Conservation (phyloP, 352 stramenopile genomes). For the Proteromonas lacertae region DNA sequence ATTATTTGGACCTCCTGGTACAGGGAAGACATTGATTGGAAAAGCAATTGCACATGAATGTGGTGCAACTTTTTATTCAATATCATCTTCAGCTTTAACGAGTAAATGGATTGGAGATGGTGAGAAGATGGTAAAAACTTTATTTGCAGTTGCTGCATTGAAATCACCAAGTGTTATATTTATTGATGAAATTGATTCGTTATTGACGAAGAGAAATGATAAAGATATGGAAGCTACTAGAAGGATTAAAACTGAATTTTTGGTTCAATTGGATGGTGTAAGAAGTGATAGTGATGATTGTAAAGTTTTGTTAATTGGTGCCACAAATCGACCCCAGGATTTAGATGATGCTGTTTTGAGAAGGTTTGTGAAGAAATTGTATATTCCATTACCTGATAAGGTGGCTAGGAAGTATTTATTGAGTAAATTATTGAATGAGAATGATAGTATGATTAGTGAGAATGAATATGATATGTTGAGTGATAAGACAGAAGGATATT, state of each 20-base stretch:
- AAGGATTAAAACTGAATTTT: slow-evolving; percentile 90
- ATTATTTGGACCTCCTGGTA: too few relatives aligned
- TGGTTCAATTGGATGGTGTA: slow-evolving; percentile 78
- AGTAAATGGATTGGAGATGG: slow-evolving; percentile 99
- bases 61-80: slow-evolving; percentile 90
- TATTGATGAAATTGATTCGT: slow-evolving; percentile 95
- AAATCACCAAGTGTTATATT: slow-evolving; percentile 76
- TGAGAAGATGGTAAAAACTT: slow-evolving; percentile 76
- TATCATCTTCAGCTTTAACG: slow-evolving; percentile 84
- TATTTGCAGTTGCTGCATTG: slow-evolving; percentile 78
- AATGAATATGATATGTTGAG: slow-evolving; percentile 52
- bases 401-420: too few relatives aligned
- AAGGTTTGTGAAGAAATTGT: slow-evolving; percentile 82
- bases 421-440: too few relatives aligned
- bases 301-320: slow-evolving; percentile 23
- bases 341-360: slow-evolving; percentile 77
- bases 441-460: slow-evolving; percentile 32
- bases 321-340: slow-evolving; percentile 83
- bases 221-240: slow-evolving; percentile 85
- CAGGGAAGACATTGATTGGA: too few relatives aligned
- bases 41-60: slow-evolving; percentile 91
- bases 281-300: slow-evolving; percentile 18
- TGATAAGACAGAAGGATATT: slow-evolving; percentile 25
- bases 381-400: too few relatives aligned
- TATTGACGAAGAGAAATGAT: slow-evolving; percentile 71